phyloP scores from a whole-genome alignment of 2,329 filamentous ascomycete species.

The Alternaria arbusti region DNA sequence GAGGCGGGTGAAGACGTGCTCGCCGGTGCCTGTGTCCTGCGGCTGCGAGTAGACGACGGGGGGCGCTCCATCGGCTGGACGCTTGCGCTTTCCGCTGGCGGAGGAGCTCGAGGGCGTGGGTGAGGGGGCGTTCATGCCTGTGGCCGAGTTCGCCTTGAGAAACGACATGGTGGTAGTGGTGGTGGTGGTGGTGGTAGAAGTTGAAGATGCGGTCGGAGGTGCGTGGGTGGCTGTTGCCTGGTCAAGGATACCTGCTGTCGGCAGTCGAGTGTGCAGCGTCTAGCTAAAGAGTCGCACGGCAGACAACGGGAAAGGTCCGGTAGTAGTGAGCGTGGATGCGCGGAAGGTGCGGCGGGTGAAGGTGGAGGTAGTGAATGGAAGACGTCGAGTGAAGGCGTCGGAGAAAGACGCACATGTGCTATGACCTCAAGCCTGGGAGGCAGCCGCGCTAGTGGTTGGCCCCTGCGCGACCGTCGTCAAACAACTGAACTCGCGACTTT shows the following conservation, averaged over 20 bases:
- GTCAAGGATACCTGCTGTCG: not conserved
- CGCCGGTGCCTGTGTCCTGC: conserved; percentile 75
- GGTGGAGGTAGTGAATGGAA: not conserved
- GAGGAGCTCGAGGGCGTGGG: conserved; percentile 60
- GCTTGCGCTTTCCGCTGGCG: conserved; percentile 61
- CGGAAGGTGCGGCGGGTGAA: not conserved
- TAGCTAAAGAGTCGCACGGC: conserved; percentile 43
- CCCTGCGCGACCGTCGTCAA: conserved; percentile 22
- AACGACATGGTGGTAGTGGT: conserved; percentile 39
- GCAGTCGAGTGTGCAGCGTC: conserved; percentile 32
- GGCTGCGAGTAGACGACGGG: conserved; percentile 75
- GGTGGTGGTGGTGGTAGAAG: not conserved
- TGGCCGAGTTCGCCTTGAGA: conserved; percentile 38
- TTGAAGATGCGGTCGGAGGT: not conserved
- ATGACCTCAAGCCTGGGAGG: conserved; percentile 21
- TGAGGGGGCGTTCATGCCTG: conserved; percentile 62
- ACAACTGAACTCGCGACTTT: conserved; percentile 31
- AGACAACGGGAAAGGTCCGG: not conserved
- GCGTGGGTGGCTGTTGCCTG: not conserved
- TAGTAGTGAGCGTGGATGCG: conserved; percentile 6
- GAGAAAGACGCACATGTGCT: conserved; percentile 7
- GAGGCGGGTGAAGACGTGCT: conserved; percentile 85
- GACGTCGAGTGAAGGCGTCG: not conserved
- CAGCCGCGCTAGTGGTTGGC: conserved; percentile 15
- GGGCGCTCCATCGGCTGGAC: conserved; percentile 55